Evolutionary conservation across 2,329 filamentous ascomycete species (phyloP), one percentile per base, ranked within the genome.

Genomic region (Escovopsis sp.): DNA sequence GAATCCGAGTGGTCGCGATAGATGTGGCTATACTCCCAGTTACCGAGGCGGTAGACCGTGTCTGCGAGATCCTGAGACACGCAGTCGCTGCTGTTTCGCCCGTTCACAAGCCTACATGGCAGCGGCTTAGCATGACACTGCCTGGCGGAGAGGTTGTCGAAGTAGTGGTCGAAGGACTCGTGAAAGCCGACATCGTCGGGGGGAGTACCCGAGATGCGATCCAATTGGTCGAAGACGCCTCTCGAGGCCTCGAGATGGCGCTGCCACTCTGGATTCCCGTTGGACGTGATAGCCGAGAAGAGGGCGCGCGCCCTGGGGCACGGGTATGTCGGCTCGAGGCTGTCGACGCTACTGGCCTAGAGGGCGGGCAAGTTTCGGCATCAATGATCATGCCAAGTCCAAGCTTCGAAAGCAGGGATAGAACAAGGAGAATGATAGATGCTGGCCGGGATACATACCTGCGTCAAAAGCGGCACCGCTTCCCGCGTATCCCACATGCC

Each of bases 21-120:
- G 41, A 86, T 74, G 53, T 79, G 81, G 12, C 72, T 79, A 63
- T 91, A 91, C 58, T 91, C 85, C 67, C 82, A 89, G 50, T 87
- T 70, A 0, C 84, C 84, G 1, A 88, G 59, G 7, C 84, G 72
- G 57, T 86, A 89, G 7, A 88, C 83, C 1, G 71, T 61, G 44
- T 89, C 67, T 2, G 82, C 79, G 35, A 78, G 63, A 0, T 62
- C 57, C 50, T 77, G 75, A 3, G 71, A 71, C 34, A 88, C 63
- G 53, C 84, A 89, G 0, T 63, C 59, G 0, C 61, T 62, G 41
- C 27, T 30, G 46, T 68, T 68, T 41, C 51, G 50, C 47, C 60
- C 60, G 43, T 58, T 48, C 14, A 67, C 59, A 7, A 71, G 57
- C 47, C 71, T 74, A 61, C 84, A 89, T 0, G 84, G 84, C 0